phyloP scores from a whole-genome alignment of 768 basidiomycete genomes.

The Crassisporium funariophilum region DNA sequence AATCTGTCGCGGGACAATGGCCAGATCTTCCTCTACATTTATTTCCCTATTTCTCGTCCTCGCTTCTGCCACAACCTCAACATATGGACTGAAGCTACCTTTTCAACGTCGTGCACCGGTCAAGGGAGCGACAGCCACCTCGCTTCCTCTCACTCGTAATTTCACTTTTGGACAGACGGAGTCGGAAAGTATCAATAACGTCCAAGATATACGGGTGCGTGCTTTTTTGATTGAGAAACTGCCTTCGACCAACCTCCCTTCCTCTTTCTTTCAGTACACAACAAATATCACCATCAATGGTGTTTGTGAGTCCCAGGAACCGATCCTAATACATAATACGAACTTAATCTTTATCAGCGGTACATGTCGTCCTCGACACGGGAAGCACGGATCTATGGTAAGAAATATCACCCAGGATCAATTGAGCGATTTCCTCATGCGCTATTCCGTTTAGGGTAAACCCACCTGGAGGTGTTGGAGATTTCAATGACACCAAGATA shows the following conservation, averaged over 20 bases:
- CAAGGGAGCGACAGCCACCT: background rate
- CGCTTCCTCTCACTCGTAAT: background rate
- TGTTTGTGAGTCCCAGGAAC: background rate
- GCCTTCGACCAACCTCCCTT: background rate
- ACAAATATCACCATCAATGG: conserved; percentile 31
- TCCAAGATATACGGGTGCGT: conserved; percentile 17
- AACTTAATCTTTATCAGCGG: conserved; percentile 14
- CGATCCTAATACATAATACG: background rate
- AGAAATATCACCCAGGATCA: background rate
- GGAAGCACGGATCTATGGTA: conserved; percentile 42
- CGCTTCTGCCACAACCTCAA: no score
- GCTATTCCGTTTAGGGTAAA: conserved; percentile 31
- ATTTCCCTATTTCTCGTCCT: conserved; percentile 4
- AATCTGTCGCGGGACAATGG: no score
- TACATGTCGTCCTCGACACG: conserved; percentile 38
- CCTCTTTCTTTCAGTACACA: conserved; percentile 23
- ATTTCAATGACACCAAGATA: conserved; percentile 34
- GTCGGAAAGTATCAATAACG: conserved; percentile 16
- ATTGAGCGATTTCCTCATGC: background rate
- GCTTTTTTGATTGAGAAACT: no score
- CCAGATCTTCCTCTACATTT: background rate
- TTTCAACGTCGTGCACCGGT: conserved; percentile 1
- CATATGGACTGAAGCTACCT: conserved; percentile 2
- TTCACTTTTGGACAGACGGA: conserved; percentile 5
- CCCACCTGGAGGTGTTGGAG: conserved; percentile 33